Evolutionary conservation across 495 filamentous ascomycete genomes (phyloP), one percentile per base, ranked within the genome.

Genomic region (Neurospora sp.): DNA sequence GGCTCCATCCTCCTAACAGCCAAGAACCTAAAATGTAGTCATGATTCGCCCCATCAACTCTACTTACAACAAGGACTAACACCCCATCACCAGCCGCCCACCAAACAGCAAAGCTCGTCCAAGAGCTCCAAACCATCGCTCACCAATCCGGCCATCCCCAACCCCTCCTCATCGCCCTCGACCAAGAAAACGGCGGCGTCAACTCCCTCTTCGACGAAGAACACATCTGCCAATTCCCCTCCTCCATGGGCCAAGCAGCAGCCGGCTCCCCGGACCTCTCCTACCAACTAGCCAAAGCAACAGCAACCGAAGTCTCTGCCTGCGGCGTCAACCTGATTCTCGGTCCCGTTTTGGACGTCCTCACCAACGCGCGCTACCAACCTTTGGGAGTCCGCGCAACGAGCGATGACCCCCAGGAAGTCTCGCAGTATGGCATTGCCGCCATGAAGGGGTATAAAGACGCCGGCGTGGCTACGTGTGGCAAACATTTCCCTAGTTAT

Each of bases 151-250:
- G 93, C 53, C 94, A 97, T 79, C 90, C 90, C 3, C 90, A 94
- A 3, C 94, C 94, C 14, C 82, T 97, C 37, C 83, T 93, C 71
- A 97, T 97, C 76, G 92, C 92, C 16, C 78, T 97, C 42, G 94
- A 97, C 78, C 94, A 97, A 76, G 94, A 97, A 79, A 97, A 97
- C 91, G 94, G 94, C 68, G 94, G 94, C 4, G 93, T 97, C 77
- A 97, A 97, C 82, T 95, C 92, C 80, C 85, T 97, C 17, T 97
- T 93, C 77, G 94, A 97, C 83, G 92, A 95, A 74, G 91, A 93
- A 73, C 94, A 92, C 80, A 93, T 97, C 75, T 91, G 92, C 72
- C 94, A 97, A 78, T 97, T 94, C 74, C 94, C 94, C 20, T 94
- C 91, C 75, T 90, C 93, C 69, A 97, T 97, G 94, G 94, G 93